Evolutionary conservation across 2,329 filamentous ascomycete species (phyloP), one percentile per base, ranked within the genome.

Genomic region (Fusarium acutatum): DNA sequence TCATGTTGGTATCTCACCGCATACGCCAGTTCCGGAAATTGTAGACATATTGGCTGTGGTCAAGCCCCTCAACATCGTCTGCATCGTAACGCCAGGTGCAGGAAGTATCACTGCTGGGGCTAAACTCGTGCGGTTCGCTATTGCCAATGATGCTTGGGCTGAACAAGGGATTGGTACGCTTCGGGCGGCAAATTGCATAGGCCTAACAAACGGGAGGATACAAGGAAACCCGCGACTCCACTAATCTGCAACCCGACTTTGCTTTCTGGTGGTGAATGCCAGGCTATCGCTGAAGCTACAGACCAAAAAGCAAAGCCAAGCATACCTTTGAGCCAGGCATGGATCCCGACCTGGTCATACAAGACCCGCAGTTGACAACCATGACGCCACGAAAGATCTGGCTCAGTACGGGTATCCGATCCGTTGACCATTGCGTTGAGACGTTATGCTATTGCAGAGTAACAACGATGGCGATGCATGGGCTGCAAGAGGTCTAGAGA

Each of bases 231-330:
- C 7, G 50, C 22, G 1, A 52, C 69, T 9, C 64, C 59, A 1
- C 24, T 69, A 17, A 70, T 69, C 14, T 65, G 65, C 18, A 69
- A 69, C 20, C 60, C 60, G 1, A 70, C 60, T 11, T 69, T 53
- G 2, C 22, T 69, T 7, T 69, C 65, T 1, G 65, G 65, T 6
- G 65, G 60, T 3, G 65, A 70, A 13, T 65, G 65, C 24, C 60
- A 70, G 12, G 53, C 67, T 18, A 60, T 70, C 2, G 53, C 67
- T 3, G 54, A 65, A 5, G 67, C 60, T 2, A 70, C 65, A 9
- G 65, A 54, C 14, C 40, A 24, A 56, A 65, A 8, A 69, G 14
- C 24, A 69, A 65, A 15, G 65, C 47, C 2, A 70, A 70, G 12
- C 17, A 54, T 5, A 26, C 26, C 26, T 26, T 26, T 26, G 44